Conservation (phyloP, 345 rosid species). For the Erysimum cheiranthoides region DNA sequence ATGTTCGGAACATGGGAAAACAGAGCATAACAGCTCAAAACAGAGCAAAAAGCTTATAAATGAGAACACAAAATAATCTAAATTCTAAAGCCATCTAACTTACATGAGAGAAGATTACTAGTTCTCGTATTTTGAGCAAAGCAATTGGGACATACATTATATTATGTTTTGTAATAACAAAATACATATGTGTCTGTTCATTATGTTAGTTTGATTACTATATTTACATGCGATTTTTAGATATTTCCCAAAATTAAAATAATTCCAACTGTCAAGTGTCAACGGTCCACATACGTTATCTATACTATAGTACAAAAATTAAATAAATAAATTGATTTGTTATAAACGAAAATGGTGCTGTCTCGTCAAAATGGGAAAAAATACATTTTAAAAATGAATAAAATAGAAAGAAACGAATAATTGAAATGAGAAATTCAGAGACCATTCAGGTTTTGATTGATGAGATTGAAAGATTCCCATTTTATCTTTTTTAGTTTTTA, state of each 20-base stretch:
- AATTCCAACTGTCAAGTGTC: constrained; percentile 36
- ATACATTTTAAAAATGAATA: not conserved
- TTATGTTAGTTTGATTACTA: not conserved
- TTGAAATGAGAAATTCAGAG: constrained; percentile 19
- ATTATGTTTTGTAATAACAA: no score
- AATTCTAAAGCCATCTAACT: no score
- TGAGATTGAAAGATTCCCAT: constrained; percentile 33
- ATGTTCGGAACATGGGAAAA: no score
- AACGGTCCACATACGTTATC: constrained; percentile 41
- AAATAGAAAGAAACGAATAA: constrained; percentile 18
- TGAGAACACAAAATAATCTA: no score
- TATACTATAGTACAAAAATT: not conserved
- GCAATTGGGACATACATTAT: no score
- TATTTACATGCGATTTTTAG: not conserved
- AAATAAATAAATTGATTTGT: not conserved
- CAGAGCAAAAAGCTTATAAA: no score
- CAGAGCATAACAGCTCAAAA: no score
- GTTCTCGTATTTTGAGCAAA: no score
- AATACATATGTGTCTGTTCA: not conserved
- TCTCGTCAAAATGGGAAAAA: constrained; percentile 26
- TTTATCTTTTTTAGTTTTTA: constrained; percentile 20
- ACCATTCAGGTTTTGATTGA: constrained; percentile 44
- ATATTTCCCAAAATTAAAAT: not conserved
- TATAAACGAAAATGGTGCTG: constrained; percentile 7
- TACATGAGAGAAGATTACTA: no score